Base-by-base conservation (phyloP, 495 filamentous ascomycete genomes). In the Annulohypoxylon maeteangense region DNA sequence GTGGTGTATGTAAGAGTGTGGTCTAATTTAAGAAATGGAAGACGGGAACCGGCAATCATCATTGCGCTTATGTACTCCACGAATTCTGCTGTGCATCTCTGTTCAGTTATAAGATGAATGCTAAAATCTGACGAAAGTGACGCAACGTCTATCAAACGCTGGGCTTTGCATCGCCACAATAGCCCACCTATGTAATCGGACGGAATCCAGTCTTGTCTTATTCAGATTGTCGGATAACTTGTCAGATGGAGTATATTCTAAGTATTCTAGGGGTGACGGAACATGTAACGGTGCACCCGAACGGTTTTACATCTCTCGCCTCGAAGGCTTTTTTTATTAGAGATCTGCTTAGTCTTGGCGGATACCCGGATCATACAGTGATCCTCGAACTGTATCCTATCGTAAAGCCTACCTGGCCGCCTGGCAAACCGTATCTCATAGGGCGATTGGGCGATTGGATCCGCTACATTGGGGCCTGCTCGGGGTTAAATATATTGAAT, bases 11-110 rank as follows among this genome's bases (percentile, higher is more conserved):
- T 25, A n/a, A 22, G 14, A 50, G n/a, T 23, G 32, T 68, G 61
- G 38, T 65, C 70, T 72, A 72, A 68, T 56, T 65, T 65, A 72
- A 72, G 70, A 65, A 68, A 54, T 54, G 4, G 54, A 25, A 25
- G 32, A 50, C 22, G 56, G 68, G 22, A 23, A 58, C 14, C 14
- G 23, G 56, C 31, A 53, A 50, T 50, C 56, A 25, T 67, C 56
- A 38, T 20, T 31, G 27, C 36, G 57, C 57, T 51, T 67, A 53
- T 34, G 60, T 38, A 51, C 63, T 63, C 63, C 53, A 48, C 69
- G 53, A 45, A 38, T 63, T 60, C 42, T 50, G 27, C 38, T 42
- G 51, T 68, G 53, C 67, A 34, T 68, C 38, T 38, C 48, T 38
- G 32, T 23, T 56, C 42, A 38, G 18, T 20, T 22, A 11, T 25